phyloP scores from a whole-genome alignment of 805 yeast genomes.

The Lipomyces starkeyi region DNA sequence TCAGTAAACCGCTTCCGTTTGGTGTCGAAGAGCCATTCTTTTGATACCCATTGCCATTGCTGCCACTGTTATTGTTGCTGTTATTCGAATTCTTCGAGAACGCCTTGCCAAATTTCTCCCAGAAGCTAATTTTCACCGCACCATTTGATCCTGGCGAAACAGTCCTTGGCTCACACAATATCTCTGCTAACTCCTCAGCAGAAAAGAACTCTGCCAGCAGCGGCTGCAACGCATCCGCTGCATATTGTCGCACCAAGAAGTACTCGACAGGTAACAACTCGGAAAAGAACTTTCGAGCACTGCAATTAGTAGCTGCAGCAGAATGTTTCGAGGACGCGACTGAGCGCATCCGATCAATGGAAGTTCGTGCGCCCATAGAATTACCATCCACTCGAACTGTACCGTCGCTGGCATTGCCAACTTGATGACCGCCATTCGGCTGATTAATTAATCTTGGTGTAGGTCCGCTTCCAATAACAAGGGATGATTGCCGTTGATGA shows the following conservation, averaged over 20 bases:
- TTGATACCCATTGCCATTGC: constrained; percentile 2
- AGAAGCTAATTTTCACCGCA: constrained; percentile 50
- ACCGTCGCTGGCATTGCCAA: constrained; percentile 7
- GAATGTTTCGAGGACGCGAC: constrained; percentile 21
- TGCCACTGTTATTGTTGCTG: constrained; percentile 30
- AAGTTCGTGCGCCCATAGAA: constrained; percentile 1
- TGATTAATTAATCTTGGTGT: constrained; percentile 27
- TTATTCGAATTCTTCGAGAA: constrained; percentile 41
- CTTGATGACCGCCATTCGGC: constrained; percentile 10
- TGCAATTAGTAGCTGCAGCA: neutral
- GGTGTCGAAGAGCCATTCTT: constrained; percentile 40
- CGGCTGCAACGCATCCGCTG: constrained; percentile 55
- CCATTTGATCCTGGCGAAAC: constrained; percentile 36
- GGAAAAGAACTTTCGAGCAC: constrained; percentile 40
- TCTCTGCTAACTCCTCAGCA: constrained; percentile 50
- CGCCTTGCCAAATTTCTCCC: constrained; percentile 55
- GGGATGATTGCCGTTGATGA: constrained; percentile 48
- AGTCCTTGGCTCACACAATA: constrained; percentile 31
- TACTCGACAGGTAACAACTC: constrained; percentile 61
- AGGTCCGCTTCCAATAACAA: constrained; percentile 21
- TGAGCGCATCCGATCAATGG: constrained; percentile 16
- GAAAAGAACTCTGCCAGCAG: constrained; percentile 46
- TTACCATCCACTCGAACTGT: constrained; percentile 1
- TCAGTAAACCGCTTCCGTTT: constrained; percentile 30
- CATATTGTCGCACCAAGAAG: constrained; percentile 60